Evolutionary conservation across 2,329 filamentous ascomycete species (phyloP).

Genomic region (Fusarium sp.): DNA sequence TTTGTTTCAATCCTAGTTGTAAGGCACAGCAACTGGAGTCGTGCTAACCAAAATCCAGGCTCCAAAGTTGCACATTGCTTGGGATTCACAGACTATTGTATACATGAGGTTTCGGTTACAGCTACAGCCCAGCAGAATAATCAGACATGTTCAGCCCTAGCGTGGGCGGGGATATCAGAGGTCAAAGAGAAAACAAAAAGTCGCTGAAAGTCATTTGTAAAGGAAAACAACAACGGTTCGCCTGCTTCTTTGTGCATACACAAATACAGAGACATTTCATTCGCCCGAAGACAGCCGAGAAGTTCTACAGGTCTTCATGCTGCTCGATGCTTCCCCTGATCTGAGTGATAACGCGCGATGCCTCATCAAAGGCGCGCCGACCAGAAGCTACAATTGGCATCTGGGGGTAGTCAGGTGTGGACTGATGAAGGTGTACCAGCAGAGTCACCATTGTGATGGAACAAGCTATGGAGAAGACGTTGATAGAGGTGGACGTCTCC

Average conservation of each 20-base stretch:
- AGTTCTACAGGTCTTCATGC: constrained; percentile 43
- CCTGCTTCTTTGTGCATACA: background rate
- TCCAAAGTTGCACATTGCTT: background rate
- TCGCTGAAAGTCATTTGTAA: background rate
- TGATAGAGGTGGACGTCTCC: constrained; percentile 80
- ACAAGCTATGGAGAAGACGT: constrained; percentile 79
- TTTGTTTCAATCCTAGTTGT: background rate
- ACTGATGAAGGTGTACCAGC: constrained; percentile 72
- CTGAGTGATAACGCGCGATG: constrained; percentile 41
- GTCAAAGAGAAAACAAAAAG: background rate
- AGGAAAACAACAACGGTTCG: background rate
- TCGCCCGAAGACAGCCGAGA: background rate
- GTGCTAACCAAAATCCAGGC: background rate
- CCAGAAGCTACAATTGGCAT: constrained; percentile 64
- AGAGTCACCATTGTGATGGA: constrained; percentile 79
- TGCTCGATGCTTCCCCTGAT: constrained; percentile 45
- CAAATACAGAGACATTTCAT: background rate
- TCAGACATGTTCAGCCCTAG: background rate
- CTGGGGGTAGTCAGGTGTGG: constrained; percentile 68
- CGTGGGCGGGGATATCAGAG: constrained; percentile 28
- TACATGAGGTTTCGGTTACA: background rate
- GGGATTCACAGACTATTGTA: background rate
- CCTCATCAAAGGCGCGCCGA: constrained; percentile 49
- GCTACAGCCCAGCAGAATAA: background rate
- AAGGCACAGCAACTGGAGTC: background rate